Percentiles rank a stretch among this genome's conserved stretches.
Conservation (phyloP, 805 yeast genomes). For the Priceomyces carsonii region DNA sequence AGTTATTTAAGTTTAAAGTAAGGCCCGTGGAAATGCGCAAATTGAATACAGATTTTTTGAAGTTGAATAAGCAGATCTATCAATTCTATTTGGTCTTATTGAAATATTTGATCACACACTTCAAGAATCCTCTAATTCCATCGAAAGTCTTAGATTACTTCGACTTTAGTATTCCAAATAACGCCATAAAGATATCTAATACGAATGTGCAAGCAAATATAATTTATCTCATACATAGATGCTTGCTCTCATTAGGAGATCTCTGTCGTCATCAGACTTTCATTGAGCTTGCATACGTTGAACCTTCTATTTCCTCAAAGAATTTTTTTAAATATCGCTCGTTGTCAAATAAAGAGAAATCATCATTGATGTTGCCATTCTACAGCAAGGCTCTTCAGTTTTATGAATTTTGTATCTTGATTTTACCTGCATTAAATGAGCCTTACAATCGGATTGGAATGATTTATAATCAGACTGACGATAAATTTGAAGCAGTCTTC, state of each 20-base stretch:
- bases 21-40: slow-evolving; percentile 58
- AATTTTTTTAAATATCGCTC: slow-evolving; percentile 33
- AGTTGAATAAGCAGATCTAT: slow-evolving; percentile 46
- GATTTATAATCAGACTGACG: slow-evolving; percentile 40
- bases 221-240: slow-evolving; percentile 48
- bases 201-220: slow-evolving; percentile 28
- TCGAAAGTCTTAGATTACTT: slow-evolving; percentile 28
- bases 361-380: slow-evolving; percentile 32
- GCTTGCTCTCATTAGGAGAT: slow-evolving; percentile 56
- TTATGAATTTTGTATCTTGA: slow-evolving; percentile 53
- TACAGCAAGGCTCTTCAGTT: slow-evolving; percentile 28
- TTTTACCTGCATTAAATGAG: slow-evolving; percentile 70
- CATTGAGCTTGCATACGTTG: slow-evolving; percentile 47
- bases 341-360: slow-evolving; percentile 28
- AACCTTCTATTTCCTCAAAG: slow-evolving; percentile 27
- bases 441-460: slow-evolving; percentile 62
- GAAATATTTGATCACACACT: slow-evolving; percentile 38
- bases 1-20: slow-evolving; percentile 19
- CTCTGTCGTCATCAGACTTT: slow-evolving; percentile 56
- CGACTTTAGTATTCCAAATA: slow-evolving; percentile 18
- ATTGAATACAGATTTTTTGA: slow-evolving; percentile 51
- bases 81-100: slow-evolving; percentile 50
- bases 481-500: slow-evolving; percentile 48
- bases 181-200: slow-evolving; percentile 12
- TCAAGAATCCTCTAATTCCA: slow-evolving; percentile 35